Percentiles rank a stretch among this genome's conserved stretches.
Conservation (phyloP, 257 asterid genomes). For the Gentiana straminea region DNA sequence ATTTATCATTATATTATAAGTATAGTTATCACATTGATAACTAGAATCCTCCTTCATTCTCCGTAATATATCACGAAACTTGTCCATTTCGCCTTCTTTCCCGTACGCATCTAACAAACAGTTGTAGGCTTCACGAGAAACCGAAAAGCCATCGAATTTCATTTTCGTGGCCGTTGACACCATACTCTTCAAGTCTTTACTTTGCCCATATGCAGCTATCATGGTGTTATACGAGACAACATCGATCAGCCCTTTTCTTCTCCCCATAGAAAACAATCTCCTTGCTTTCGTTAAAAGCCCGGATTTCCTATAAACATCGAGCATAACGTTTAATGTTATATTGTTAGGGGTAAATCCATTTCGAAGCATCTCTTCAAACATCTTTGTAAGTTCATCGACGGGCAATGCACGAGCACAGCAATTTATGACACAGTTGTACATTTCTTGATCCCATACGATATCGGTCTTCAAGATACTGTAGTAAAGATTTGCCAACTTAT, state of each 20-base stretch:
- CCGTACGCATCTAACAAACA: constrained; percentile 93
- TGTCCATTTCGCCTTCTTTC: constrained; percentile 86
- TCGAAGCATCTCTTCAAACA: constrained; percentile 73
- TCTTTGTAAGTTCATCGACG: constrained; percentile 79
- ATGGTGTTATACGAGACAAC: constrained; percentile 76
- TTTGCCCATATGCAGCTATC: constrained; percentile 78
- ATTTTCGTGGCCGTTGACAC: constrained; percentile 49
- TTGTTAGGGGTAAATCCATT: constrained; percentile 61
- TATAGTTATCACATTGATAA: constrained; percentile 49
- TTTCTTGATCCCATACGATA: constrained; percentile 70
- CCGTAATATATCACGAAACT: constrained; percentile 54
- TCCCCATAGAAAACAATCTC: constrained; percentile 55
- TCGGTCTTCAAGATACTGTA: constrained; percentile 49
- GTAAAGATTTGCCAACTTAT: constrained; percentile 50
- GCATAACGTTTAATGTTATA: constrained; percentile 65
- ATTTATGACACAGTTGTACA: constrained; percentile 85
- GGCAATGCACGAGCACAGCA: constrained; percentile 83
- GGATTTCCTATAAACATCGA: constrained; percentile 70
- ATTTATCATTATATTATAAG: constrained; percentile 69
- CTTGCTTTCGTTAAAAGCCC: constrained; percentile 64
- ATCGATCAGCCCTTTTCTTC: constrained; percentile 53
- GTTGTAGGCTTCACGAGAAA: constrained; percentile 84
- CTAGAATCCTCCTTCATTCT: constrained; percentile 57
- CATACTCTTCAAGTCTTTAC: constrained; percentile 63
- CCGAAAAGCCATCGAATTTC: constrained; percentile 78